Conservation (phyloP, 345 rosid species). For the Eucalyptus dawsonii region DNA sequence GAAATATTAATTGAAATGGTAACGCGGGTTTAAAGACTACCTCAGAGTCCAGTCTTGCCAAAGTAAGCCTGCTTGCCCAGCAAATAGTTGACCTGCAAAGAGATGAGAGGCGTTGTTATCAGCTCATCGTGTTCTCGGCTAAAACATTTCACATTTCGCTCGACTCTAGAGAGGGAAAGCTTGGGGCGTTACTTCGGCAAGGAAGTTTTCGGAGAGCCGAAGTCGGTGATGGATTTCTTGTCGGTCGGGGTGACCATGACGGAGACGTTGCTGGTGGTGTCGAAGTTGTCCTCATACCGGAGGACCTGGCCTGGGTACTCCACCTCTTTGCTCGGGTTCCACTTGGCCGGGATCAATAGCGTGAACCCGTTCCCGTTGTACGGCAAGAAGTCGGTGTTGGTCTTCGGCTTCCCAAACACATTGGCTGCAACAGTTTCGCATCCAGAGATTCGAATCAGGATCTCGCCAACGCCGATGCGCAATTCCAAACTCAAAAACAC, state of each 20-base stretch:
- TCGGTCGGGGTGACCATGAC: slow-evolving; percentile 76
- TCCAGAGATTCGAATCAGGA: neutral
- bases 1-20: neutral
- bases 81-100: slow-evolving; percentile 61
- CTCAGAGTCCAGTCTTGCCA: slow-evolving; percentile 66
- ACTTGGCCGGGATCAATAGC: slow-evolving; percentile 66
- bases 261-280: slow-evolving; percentile 37
- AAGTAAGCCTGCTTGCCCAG: slow-evolving; percentile 80
- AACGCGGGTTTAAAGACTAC: slow-evolving; percentile 8
- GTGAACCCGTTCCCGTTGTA: slow-evolving; percentile 74
- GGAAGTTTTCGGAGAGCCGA: slow-evolving; percentile 58
- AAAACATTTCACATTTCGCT: neutral
- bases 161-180: neutral
- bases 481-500: neutral
- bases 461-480: neutral
- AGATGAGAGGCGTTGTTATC: neutral
- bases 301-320: slow-evolving; percentile 92
- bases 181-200: neutral
- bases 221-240: slow-evolving; percentile 79
- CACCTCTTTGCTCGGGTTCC: slow-evolving; percentile 91
- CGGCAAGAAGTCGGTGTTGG: slow-evolving; percentile 62
- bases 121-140: neutral
- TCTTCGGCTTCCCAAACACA: slow-evolving; percentile 85
- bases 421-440: slow-evolving; percentile 39
- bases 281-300: slow-evolving; percentile 87